Conservation (phyloP, 306 rosid genomes). For the Lathyrus tuberosus region DNA sequence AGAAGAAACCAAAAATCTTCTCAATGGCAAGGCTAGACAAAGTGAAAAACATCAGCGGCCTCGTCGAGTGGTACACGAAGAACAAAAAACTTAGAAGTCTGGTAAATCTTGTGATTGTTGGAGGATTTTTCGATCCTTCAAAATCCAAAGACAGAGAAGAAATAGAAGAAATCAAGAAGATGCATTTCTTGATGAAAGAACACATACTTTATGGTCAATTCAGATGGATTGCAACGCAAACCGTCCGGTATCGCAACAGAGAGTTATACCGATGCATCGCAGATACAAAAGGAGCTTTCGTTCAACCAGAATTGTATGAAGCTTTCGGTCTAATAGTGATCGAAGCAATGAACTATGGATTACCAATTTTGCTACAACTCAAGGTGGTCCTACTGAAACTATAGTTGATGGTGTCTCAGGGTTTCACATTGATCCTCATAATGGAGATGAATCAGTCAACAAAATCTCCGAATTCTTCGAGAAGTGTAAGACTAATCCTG, state of each 20-base stretch:
- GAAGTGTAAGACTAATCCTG: constrained; percentile 64
- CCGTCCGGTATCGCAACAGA: constrained; percentile 73
- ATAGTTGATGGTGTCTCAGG: constrained; percentile 84
- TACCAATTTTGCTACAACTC: constrained; percentile 90
- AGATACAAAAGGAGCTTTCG: constrained; percentile 88
- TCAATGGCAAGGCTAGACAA: constrained; percentile 95
- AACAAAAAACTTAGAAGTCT: constrained; percentile 66
- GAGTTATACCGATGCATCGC: constrained; percentile 85
- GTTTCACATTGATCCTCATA: constrained; percentile 72
- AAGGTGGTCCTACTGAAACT: constrained; percentile 96
- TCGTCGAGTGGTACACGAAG: constrained; percentile 86
- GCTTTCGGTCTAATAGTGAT: constrained; percentile 94
- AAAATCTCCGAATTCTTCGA: constrained; percentile 86
- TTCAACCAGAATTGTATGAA: constrained; percentile 92
- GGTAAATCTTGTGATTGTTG: constrained; percentile 86
- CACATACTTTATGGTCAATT: constrained; percentile 73
- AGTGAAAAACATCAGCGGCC: constrained; percentile 87
- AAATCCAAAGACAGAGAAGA: constrained; percentile 96
- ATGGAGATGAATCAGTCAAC: constrained; percentile 76
- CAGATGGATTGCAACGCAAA: constrained; percentile 94
- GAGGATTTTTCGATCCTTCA: constrained; percentile 83
- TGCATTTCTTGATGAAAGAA: constrained; percentile 72
- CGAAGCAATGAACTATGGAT: constrained; percentile 96
- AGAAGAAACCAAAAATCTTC: constrained; percentile 85
- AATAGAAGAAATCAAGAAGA: constrained; percentile 76